Evolutionary conservation across 2,329 filamentous ascomycete species (phyloP).

Genomic region (Lizonia empirigonia): DNA sequence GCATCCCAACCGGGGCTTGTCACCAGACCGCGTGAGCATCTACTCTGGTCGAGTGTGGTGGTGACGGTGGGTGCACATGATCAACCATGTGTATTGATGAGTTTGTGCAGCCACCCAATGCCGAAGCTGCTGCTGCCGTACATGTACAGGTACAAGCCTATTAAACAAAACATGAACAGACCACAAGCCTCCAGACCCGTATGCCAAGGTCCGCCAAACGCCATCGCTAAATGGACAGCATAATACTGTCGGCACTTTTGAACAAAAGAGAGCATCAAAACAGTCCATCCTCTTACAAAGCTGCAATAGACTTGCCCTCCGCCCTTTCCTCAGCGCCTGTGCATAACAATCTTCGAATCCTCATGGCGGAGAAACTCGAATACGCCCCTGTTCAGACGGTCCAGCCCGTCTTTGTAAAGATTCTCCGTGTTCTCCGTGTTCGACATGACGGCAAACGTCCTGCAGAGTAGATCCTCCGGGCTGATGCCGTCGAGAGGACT

Average conservation of each 20-base stretch:
- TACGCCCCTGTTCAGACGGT: slow-evolving; percentile 33
- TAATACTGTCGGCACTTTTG: slow-evolving; percentile 13
- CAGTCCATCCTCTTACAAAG: neutral
- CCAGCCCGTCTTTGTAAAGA: slow-evolving; percentile 43
- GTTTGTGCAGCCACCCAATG: neutral
- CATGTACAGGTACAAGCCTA: neutral
- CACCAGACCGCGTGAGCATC: slow-evolving; percentile 6
- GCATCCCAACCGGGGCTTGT: neutral
- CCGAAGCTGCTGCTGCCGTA: neutral
- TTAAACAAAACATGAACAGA: neutral
- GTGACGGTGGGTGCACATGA: slow-evolving; percentile 4
- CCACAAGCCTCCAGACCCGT: neutral
- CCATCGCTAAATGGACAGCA: slow-evolving; percentile 31
- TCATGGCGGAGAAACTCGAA: slow-evolving; percentile 42
- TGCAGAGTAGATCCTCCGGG: slow-evolving; percentile 43
- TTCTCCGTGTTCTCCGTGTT: slow-evolving; percentile 44
- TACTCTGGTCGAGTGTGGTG: no score
- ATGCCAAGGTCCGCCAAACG: slow-evolving; percentile 20
- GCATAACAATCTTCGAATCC: slow-evolving; percentile 43
- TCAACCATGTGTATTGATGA: neutral
- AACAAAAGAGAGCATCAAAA: neutral
- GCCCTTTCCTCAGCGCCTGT: slow-evolving; percentile 20
- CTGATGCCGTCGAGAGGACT: slow-evolving; percentile 38
- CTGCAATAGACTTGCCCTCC: neutral
- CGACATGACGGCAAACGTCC: slow-evolving; percentile 38